Conservation (phyloP, 2,329 filamentous ascomycete species). For the Exophiala bonariae region DNA sequence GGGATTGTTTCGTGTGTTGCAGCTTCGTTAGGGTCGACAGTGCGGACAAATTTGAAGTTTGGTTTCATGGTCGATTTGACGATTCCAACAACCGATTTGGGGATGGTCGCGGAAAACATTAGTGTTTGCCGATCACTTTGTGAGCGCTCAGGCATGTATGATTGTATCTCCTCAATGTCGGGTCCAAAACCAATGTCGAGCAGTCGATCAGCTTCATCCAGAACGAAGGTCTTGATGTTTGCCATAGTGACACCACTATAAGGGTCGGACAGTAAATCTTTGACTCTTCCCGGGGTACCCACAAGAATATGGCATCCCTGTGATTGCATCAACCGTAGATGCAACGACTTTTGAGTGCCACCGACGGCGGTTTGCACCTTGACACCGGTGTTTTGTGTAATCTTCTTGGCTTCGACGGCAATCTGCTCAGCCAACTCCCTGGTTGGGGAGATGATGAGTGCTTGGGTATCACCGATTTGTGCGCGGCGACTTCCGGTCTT, state of each 20-base stretch:
- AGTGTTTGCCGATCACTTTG: constrained; percentile 76
- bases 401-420: constrained; percentile 47
- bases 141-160: constrained; percentile 50
- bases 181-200: constrained; percentile 62
- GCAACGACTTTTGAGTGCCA: constrained; percentile 73
- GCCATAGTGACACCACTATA: constrained; percentile 44
- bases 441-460: constrained; percentile 44
- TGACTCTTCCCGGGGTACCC: constrained; percentile 49
- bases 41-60: constrained; percentile 86
- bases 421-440: constrained; percentile 53
- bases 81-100: constrained; percentile 75
- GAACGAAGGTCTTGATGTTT: constrained; percentile 50
- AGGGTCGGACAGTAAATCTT: constrained; percentile 48
- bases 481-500: constrained; percentile 39
- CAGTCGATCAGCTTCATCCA: constrained; percentile 66
- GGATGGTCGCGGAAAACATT: constrained; percentile 93
- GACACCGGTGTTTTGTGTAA: constrained; percentile 66
- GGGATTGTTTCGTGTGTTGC: constrained; percentile 82
- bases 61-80: constrained; percentile 77
- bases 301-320: constrained; percentile 50
- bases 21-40: constrained; percentile 76
- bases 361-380: constrained; percentile 80
- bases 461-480: constrained; percentile 19
- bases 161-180: constrained; percentile 53
- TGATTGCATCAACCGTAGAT: constrained; percentile 66